These are phyloP conservation scores for Aureococcus anophagefferens DNA, from an alignment of 108 stramenopile species.

Conservation along the genomic window DNA sequence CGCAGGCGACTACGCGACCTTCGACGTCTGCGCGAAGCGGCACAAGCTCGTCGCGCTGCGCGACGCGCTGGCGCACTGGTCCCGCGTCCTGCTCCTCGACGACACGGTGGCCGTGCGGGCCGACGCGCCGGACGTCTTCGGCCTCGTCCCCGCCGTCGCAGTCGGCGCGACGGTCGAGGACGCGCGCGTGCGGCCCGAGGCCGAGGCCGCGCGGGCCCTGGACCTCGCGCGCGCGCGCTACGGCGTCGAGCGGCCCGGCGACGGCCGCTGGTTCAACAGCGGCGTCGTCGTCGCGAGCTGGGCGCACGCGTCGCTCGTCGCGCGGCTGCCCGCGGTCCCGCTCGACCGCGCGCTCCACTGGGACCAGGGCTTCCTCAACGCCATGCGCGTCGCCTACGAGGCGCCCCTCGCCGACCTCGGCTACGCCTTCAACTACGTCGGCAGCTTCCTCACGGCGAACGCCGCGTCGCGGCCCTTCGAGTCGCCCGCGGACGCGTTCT, in stretches of 20 bases:
- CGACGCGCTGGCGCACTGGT: background rate
- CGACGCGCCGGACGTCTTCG: constrained; percentile 1
- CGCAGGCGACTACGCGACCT: too few relatives aligned
- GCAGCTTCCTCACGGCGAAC: background rate
- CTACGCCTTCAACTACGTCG: constrained; percentile 2
- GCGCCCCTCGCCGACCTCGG: background rate
- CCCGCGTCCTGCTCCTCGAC: background rate
- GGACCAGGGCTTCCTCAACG: constrained; percentile 2
- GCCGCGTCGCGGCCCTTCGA: background rate
- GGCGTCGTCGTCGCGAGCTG: background rate
- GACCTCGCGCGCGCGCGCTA: background rate
- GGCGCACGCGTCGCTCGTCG: background rate
- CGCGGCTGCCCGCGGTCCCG: background rate
- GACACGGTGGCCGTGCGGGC: background rate
- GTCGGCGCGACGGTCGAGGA: background rate
- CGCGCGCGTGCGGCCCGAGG: background rate
- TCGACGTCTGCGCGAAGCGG: too few relatives aligned
- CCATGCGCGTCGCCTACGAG: background rate
- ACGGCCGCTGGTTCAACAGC: background rate
- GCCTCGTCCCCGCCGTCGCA: background rate
- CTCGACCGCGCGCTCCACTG: background rate
- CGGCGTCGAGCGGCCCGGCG: background rate
- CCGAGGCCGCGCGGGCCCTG: background rate
- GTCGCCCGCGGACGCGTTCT: background rate
- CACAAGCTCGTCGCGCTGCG: background rate